Evolutionary conservation across 768 basidiomycete genomes (phyloP).

Genomic region (Gelatoporia subvermispora): DNA sequence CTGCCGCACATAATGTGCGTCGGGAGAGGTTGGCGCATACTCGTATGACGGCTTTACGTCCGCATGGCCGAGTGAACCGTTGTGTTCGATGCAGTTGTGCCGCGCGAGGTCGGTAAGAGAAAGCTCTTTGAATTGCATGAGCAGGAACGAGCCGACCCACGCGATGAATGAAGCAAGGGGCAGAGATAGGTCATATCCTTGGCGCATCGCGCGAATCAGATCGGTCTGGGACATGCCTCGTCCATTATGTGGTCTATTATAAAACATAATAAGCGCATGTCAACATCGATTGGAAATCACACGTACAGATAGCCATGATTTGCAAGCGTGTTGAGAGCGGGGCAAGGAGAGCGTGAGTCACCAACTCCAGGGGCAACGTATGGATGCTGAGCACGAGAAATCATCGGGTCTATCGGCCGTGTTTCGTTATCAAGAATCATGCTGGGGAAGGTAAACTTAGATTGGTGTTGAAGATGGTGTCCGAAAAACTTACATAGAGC

Average conservation of each 20-base stretch:
- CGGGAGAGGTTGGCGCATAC: conserved; percentile 16
- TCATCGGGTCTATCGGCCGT: no score
- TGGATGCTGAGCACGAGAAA: neutral
- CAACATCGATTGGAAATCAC: neutral
- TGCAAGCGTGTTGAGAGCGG: conserved; percentile 50
- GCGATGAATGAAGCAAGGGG: conserved; percentile 21
- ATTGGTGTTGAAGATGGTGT: no score
- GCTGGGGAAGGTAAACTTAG: no score
- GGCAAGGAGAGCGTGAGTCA: conserved; percentile 37
- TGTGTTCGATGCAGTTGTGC: conserved; percentile 25
- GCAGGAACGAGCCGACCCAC: conserved; percentile 9
- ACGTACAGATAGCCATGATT: conserved; percentile 46
- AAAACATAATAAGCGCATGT: neutral
- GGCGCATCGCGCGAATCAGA: conserved; percentile 17
- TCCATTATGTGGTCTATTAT: conserved; percentile 16
- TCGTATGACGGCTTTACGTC: conserved; percentile 12
- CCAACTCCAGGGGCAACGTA: neutral
- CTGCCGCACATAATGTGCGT: conserved; percentile 11
- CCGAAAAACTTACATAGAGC: no score
- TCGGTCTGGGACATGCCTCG: conserved; percentile 4
- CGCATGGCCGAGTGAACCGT: conserved; percentile 23
- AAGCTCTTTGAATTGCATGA: conserved; percentile 4
- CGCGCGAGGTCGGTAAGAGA: conserved; percentile 20
- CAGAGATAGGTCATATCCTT: conserved; percentile 17
- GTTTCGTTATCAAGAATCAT: no score